Percentiles rank a stretch among this genome's conserved stretches.
Conservation (phyloP, 2,329 filamentous ascomycete genomes). For the Orbilia javanica region DNA sequence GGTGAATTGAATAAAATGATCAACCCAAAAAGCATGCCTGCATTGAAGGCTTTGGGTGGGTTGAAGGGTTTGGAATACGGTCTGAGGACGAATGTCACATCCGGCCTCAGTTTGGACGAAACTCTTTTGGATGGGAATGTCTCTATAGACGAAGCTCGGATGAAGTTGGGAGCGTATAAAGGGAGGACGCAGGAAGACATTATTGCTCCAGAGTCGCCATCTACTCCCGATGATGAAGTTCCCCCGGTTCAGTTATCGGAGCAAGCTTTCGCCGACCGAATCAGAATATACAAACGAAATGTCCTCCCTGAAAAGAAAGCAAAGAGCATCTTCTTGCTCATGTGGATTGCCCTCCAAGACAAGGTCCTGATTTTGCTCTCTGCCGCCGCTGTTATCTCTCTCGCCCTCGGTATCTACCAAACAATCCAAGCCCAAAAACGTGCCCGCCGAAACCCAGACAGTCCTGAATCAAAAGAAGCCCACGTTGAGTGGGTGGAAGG, state of each 20-base stretch:
- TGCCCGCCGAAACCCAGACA: constrained; percentile 36
- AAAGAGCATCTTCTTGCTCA: constrained; percentile 78
- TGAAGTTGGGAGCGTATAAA: constrained; percentile 43
- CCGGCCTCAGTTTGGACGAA: constrained; percentile 84
- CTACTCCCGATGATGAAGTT: constrained; percentile 40
- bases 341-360: constrained; percentile 88
- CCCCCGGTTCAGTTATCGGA: constrained; percentile 43
- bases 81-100: constrained; percentile 77
- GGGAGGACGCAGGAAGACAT: constrained; percentile 44
- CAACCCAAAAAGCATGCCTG: constrained; percentile 86
- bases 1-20: constrained; percentile 88
- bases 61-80: constrained; percentile 82
- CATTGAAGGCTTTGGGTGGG: constrained; percentile 84
- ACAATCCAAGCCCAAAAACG: constrained; percentile 74
- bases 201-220: constrained; percentile 38
- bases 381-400: constrained; percentile 77
- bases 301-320: constrained; percentile 79
- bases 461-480: constrained; percentile 68
- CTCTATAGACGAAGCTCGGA: constrained; percentile 77
- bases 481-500: constrained; percentile 76
- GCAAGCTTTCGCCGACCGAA: constrained; percentile 73
- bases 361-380: constrained; percentile 81
- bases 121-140: constrained; percentile 74
- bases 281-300: constrained; percentile 79
- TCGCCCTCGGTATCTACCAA: constrained; percentile 81